Conservation (phyloP, 1,284 basidiomycete species). For the Moesziomyces antarcticus region DNA sequence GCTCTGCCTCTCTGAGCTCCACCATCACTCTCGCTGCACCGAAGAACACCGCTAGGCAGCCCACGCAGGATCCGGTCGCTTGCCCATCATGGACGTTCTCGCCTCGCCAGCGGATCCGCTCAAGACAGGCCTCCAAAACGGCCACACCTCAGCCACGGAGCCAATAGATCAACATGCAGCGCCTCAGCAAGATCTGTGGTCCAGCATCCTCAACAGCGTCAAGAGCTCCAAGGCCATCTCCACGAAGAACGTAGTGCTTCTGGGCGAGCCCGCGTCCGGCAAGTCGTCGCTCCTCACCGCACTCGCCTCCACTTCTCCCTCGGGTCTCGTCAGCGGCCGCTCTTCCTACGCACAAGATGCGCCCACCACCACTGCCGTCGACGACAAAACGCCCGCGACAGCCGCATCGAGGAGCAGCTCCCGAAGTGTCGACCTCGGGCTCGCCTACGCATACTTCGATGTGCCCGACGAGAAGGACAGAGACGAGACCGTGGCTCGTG, state of each 20-base stretch:
- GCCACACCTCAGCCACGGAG: constrained; percentile 1
- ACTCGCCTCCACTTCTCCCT: constrained; percentile 70
- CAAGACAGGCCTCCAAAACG: background rate
- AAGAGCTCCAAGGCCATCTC: constrained; percentile 84
- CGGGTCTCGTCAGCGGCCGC: constrained; percentile 35
- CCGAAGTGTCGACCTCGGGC: constrained; percentile 36
- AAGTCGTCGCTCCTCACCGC: constrained; percentile 79
- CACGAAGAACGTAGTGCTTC: constrained; percentile 82
- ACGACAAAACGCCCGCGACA: constrained; percentile 6
- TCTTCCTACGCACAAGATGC: constrained; percentile 1
- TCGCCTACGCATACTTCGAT: constrained; percentile 62
- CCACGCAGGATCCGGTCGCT: too few species aligned
- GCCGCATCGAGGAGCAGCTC: constrained; percentile 2
- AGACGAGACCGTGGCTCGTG: constrained; percentile 60
- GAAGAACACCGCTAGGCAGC: too few species aligned
- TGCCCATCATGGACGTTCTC: constrained; percentile 12
- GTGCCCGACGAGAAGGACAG: constrained; percentile 58
- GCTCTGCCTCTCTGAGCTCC: background rate
- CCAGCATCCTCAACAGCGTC: constrained; percentile 87
- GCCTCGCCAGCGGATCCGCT: constrained; percentile 16
- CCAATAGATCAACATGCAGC: constrained; percentile 3
- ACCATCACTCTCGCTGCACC: too few species aligned
- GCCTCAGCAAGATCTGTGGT: constrained; percentile 78
- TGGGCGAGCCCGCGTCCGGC: constrained; percentile 78
- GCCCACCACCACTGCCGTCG: background rate